Evolutionary conservation across 2,329 filamentous ascomycete species (phyloP).

Genomic region (Aulographum hederae): DNA sequence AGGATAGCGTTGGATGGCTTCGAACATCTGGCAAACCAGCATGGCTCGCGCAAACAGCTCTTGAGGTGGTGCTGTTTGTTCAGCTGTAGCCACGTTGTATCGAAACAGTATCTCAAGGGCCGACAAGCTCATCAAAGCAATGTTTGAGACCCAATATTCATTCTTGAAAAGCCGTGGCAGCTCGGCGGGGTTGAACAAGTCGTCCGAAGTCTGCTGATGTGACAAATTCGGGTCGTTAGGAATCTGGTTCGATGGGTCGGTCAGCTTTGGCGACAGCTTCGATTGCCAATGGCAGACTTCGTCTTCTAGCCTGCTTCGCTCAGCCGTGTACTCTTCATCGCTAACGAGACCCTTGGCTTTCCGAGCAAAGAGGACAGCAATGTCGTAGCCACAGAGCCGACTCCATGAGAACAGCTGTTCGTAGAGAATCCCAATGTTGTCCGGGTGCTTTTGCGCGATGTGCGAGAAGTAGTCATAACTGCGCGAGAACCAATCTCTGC

Average conservation of each 20-base stretch:
- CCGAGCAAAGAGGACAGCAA: constrained; percentile 58
- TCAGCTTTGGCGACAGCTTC: constrained; percentile 43
- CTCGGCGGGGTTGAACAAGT: constrained; percentile 58
- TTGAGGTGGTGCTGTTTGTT: constrained; percentile 29
- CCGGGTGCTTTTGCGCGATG: constrained; percentile 40
- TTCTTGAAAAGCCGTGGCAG: constrained; percentile 52
- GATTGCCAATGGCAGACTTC: constrained; percentile 21
- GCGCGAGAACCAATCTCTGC: constrained; percentile 59
- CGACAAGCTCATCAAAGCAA: constrained; percentile 58
- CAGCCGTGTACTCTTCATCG: constrained; percentile 42
- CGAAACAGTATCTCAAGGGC: constrained; percentile 66
- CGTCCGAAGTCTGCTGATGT: no score
- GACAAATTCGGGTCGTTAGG: constrained; percentile 28
- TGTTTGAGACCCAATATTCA: constrained; percentile 56
- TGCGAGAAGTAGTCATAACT: constrained; percentile 44
- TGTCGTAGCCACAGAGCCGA: constrained; percentile 60
- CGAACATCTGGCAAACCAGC: constrained; percentile 59
- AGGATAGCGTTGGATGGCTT: constrained; percentile 51
- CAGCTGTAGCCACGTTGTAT: constrained; percentile 43
- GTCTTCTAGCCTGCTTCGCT: constrained; percentile 37
- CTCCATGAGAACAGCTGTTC: constrained; percentile 48
- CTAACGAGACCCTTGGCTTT: constrained; percentile 45
- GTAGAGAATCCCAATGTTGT: constrained; percentile 45
- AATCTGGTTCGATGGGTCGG: constrained; percentile 38
- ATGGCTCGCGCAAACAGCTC: constrained; percentile 46